Percentiles rank a stretch among this genome's conserved stretches.
phyloP scores from a whole-genome alignment of 257 asterid species.

The Solanum appendiculatum region DNA sequence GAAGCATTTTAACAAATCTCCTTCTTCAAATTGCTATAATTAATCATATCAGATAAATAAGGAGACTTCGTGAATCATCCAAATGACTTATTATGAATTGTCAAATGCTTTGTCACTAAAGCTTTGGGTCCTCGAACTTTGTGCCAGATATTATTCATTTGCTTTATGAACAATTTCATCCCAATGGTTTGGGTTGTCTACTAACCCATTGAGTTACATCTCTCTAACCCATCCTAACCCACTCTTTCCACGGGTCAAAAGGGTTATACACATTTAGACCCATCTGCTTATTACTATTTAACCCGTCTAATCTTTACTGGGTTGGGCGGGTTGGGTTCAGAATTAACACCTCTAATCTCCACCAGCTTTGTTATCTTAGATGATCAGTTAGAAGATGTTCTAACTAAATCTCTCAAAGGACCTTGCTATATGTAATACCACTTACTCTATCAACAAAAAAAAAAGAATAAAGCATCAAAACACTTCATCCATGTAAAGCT shows the following conservation, averaged over 20 bases:
- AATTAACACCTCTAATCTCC: not conserved
- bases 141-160: not conserved
- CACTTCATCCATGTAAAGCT: not conserved
- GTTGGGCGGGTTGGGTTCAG: not conserved
- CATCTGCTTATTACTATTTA: not conserved
- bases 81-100: not conserved
- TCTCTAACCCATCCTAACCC: not conserved
- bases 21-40: not conserved
- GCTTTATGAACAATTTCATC: not conserved
- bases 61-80: not conserved
- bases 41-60: not conserved
- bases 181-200: not conserved
- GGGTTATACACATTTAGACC: not conserved
- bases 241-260: not conserved
- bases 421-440: too few relatives aligned
- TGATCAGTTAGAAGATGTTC: not conserved
- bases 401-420: not conserved
- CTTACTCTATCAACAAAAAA: too few relatives aligned
- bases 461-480: not conserved
- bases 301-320: not conserved
- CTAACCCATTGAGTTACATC: not conserved
- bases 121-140: not conserved
- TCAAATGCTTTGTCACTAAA: not conserved
- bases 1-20: not conserved
- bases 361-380: not conserved